Evolutionary conservation across 139 green algal species (phyloP), one percentile per base, ranked within the genome.

Genomic region (Coelastrella sp.): DNA sequence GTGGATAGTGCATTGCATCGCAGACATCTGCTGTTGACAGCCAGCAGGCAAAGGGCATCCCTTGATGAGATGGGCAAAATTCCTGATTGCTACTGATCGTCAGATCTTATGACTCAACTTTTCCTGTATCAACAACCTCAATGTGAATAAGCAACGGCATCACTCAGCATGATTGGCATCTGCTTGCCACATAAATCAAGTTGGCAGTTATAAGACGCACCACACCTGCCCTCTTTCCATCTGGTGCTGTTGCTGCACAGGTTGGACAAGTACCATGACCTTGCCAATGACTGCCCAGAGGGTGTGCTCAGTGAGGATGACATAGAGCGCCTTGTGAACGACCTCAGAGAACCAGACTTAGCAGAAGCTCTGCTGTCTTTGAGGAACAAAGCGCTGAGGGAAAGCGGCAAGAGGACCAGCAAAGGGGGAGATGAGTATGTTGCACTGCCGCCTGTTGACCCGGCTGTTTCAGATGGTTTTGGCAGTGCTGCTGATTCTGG

Each of bases 281-380:
- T 27, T 4, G 80, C 80, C 4, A 19, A 63, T 6, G 80, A 80
- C 58, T 82, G 58, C 19, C 88, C 78, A 7, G 80, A 91, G 35
- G 88, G 88, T 7, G 80, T 91, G 11, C 80, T 91, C 27, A 56
- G 80, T 24, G 80, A 84, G 4, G 88, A 91, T 17, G 81, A 88
- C 63, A 78, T 91, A 0, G 88, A 88, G 7, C 7, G 14, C 4
- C 59, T 91, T 10, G 88, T 88, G 24, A n/a, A 24, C 0, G 88
- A 85, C 10, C 80, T 91, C 8, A 17, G 70, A 9, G 81, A 91
- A 60, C 88, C 88, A 12, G 49, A 70, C 14, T 65, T 91, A 27
- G 35, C 56, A 8, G 88, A 91, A 25, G 80, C 88, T 15, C 59
- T 91, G 68, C 66, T 79, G 19, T 79, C 70, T 20, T 81, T 91